A percentile compares a stretch with the other conserved stretches of the same genome.
These are phyloP conservation scores for Sporormia fimetaria DNA, from an alignment of 495 filamentous ascomycete genomes.

Conservation along the genomic window DNA sequence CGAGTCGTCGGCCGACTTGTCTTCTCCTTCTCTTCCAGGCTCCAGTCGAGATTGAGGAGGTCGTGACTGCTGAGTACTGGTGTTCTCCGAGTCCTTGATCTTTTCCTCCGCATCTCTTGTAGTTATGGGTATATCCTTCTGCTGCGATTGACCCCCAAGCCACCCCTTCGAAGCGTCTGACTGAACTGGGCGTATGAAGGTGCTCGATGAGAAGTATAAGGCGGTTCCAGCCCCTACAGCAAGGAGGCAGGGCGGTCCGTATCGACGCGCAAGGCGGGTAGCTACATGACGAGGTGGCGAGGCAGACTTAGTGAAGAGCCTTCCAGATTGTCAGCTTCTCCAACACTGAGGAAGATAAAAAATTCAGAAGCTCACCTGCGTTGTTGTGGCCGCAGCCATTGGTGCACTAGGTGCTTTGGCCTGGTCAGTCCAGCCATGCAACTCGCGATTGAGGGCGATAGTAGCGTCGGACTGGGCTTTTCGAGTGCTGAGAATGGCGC, in stretches of 20 bases:
- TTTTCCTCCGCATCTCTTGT: slow-evolving; percentile 9
- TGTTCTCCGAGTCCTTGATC: slow-evolving; percentile 1
- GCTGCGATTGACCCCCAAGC: slow-evolving; percentile 2
- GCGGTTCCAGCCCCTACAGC: slow-evolving; percentile 1
- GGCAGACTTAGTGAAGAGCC: background rate
- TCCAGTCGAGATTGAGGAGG: slow-evolving; percentile 22
- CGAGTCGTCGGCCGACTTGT: no score
- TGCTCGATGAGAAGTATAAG: background rate
- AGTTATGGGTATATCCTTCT: background rate
- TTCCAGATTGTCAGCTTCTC: background rate
- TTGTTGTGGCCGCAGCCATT: background rate
- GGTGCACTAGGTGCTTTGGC: background rate
- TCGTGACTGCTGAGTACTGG: slow-evolving; percentile 6
- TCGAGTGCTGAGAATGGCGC: slow-evolving; percentile 3
- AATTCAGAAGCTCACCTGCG: slow-evolving; percentile 7
- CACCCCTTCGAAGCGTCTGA: slow-evolving; percentile 5
- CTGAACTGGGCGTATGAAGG: background rate
- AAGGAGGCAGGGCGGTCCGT: slow-evolving; percentile 10
- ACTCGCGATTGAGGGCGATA: no score
- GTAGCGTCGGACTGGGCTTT: slow-evolving; percentile 3
- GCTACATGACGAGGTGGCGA: background rate
- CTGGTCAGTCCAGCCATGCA: slow-evolving; percentile 1
- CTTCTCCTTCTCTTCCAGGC: background rate
- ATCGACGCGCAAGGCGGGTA: slow-evolving; percentile 4
- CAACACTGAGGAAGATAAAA: no score